Evolutionary conservation across 306 rosid genomes (phyloP), one percentile per base, ranked within the genome.

Genomic region (Psophocarpus tetragonolobus): DNA sequence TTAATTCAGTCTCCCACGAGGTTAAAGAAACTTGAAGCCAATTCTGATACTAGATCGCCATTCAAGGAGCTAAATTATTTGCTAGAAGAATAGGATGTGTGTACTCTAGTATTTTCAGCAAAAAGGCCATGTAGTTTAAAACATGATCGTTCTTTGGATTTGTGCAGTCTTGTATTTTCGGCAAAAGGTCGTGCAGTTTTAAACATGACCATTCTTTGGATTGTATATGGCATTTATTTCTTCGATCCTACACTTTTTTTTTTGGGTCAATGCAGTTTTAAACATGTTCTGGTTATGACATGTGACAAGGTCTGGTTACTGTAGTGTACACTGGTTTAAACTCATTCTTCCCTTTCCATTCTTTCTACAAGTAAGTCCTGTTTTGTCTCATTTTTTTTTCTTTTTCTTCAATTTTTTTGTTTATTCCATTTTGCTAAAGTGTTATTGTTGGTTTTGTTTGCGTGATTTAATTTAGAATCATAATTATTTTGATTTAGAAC

Each of bases 11-110:
- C 87, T 68, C 86, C 95, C 32, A 12, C 50, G 0, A 61, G 78
- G 14, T 36, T 30, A 70, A 90, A 87, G 88, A 89, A 75, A 78
- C 57, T 33, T 69, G 90, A 90, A 71, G 77, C 53, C 48, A 61
- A 48, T 32, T 82, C 87, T 67, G 90, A 84, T 38, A 11, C 41
- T 56, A 93, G 96, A 81, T 79, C 91, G 5, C 93, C 95, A 42
- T 89, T 92, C 80, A 80, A 89, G 81, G 92, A 85, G 79, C 90
- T 91, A 33, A 23, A 61, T 30, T 30, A 44, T 27, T 15, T 61
- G 80, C 42, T 64, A 42, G 47, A 77, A 35, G 42, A 68, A 20
- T 56, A 68, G 75, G 57, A 73, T 41, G 47, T 83, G 26, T 67
- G 73, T 24, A 36, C 1, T 48, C 39, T 38, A 48, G 1, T 42